Conservation (phyloP, 805 yeast species). For the Citeromyces nyonsensis region DNA sequence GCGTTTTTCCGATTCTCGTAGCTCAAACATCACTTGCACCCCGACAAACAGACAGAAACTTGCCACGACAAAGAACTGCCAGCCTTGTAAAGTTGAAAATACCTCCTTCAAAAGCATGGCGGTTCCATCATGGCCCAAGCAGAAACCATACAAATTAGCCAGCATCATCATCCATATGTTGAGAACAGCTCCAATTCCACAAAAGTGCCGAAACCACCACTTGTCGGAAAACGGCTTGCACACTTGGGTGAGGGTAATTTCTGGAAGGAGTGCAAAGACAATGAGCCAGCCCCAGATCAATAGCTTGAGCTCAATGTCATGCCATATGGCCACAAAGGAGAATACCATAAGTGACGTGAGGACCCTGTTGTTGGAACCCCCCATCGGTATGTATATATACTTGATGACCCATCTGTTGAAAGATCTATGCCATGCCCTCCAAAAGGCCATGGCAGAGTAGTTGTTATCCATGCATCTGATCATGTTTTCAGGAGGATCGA, state of each 20-base stretch:
- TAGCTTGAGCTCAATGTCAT: conserved; percentile 79
- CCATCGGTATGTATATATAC: conserved; percentile 83
- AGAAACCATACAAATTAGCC: conserved; percentile 90
- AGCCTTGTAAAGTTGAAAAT: conserved; percentile 57
- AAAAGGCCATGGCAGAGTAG: conserved; percentile 84
- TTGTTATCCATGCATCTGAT: conserved; percentile 90
- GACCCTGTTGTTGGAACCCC: conserved; percentile 63
- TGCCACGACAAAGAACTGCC: conserved; percentile 44
- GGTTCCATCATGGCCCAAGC: conserved; percentile 84
- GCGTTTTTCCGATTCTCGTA: conserved; percentile 75
- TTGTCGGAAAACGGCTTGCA: conserved; percentile 15
- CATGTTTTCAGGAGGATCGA: conserved; percentile 97
- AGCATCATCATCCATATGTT: conserved; percentile 98
- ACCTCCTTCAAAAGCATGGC: conserved; percentile 46
- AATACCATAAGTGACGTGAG: conserved; percentile 75
- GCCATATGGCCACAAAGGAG: conserved; percentile 96
- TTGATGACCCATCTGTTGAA: conserved; percentile 82
- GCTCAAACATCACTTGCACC: conserved; percentile 87
- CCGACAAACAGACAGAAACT: conserved; percentile 64
- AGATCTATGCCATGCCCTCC: conserved; percentile 98
- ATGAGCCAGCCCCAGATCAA: conserved; percentile 94
- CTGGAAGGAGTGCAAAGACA: conserved; percentile 80
- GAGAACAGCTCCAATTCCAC: conserved; percentile 77
- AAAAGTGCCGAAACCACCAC: conserved; percentile 68
- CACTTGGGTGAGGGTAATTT: conserved; percentile 42